These are phyloP conservation scores for Debaryomyces coudertii DNA, from an alignment of 1,139 yeast species.

Conservation along the genomic window DNA sequence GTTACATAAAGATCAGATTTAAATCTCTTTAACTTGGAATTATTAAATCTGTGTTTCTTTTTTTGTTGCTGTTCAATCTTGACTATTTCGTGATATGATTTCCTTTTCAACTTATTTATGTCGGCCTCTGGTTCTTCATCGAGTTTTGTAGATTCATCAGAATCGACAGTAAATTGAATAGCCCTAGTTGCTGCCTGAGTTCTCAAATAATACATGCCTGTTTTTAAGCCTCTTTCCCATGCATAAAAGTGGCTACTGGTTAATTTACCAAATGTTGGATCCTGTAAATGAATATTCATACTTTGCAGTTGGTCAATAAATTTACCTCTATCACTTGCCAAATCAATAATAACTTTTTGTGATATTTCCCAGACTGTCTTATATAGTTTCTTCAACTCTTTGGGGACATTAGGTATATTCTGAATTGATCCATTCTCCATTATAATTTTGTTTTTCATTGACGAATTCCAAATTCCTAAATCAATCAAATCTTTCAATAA, in stretches of 20 bases:
- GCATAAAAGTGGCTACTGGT: constrained; percentile 65
- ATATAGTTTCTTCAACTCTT: constrained; percentile 53
- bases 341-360: constrained; percentile 57
- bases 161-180: constrained; percentile 85
- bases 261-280: constrained; percentile 60
- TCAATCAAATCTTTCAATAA: constrained; percentile 57
- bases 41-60: background rate
- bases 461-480: constrained; percentile 57
- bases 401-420: constrained; percentile 53
- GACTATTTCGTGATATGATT: constrained; percentile 8
- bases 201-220: constrained; percentile 66
- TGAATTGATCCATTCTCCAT: constrained; percentile 60
- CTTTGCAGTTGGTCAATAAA: constrained; percentile 65
- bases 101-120: constrained; percentile 9
- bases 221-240: constrained; percentile 65
- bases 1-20: background rate
- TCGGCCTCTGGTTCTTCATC: constrained; percentile 2
- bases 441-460: constrained; percentile 56
- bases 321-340: constrained; percentile 65
- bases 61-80: background rate
- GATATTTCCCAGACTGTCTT: constrained; percentile 66
- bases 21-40: background rate
- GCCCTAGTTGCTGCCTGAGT: constrained; percentile 96
- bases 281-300: constrained; percentile 56
- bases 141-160: constrained; percentile 16